Evolutionary conservation across 2,329 filamentous ascomycete species (phyloP), one percentile per base, ranked within the genome.

Genomic region (Penicillium sp.): DNA sequence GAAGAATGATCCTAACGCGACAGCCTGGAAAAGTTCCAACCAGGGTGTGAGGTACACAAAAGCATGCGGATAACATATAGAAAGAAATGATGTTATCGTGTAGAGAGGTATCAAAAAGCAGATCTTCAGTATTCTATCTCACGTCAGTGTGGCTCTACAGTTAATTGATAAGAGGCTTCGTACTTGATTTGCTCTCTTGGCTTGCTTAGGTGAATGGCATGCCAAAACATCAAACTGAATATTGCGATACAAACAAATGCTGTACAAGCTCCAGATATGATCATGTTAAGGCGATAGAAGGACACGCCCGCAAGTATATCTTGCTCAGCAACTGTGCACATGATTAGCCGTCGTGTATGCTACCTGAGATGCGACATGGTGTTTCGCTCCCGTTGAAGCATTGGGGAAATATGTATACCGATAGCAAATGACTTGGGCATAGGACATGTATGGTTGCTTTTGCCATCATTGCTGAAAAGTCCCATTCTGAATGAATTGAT

Each of bases 1-100:
- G 59, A 80, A 79, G 64, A 81, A 81, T 10, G 70, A 69, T 16
- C 70, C 72, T 3, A 82, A 63, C 6, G 77, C 75, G 23, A 77
- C 64, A 5, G 72, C 66, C 65, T 81, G 74, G 57, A 76, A 70
- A 6, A 78, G 57, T 19, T 76, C 72, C 26, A 76, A 62, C 66
- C 76, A 76, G 1, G 75, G 70, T 26, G 70, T 62, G 10, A 81
- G 56, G 60, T 79, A 81, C 43, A 76, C 68, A 43, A 75, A 72
- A 2, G 71, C 62, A 19, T 70, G 65, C 1, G 77, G 75, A 42
- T 74, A 74, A 52, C 68, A 68, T 16, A 80, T 69, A 2, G 69
- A 69, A 3, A 81, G 64, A 50, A 77, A 78, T 2, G 75, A 74
- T 21, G 75, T 58, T 31, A 80, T 62, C 25, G 74, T 70, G 59